phyloP scores from a whole-genome alignment of 805 yeast species.

The Komagataella pseudopastoris region DNA sequence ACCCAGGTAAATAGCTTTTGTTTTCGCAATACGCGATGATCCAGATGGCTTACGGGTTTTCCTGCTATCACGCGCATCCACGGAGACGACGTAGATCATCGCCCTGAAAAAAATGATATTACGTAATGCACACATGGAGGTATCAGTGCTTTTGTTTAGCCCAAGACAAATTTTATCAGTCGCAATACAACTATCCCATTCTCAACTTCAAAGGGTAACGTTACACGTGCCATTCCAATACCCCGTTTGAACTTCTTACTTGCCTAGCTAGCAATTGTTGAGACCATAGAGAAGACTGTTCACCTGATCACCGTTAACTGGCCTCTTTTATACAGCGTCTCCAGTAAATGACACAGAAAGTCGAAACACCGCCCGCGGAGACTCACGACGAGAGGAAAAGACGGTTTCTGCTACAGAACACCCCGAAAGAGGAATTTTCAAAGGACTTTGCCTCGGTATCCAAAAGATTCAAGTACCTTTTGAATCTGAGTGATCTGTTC shows the following conservation, averaged over 20 bases:
- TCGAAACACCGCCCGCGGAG: constrained; percentile 5
- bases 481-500: constrained; percentile 54
- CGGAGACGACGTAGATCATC: neutral
- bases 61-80: neutral
- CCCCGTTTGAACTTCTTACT: neutral
- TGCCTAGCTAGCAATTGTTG: neutral
- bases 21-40: neutral
- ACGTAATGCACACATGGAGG: neutral
- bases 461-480: constrained; percentile 50
- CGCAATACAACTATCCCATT: neutral
- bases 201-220: neutral
- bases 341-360: neutral
- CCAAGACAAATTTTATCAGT: neutral
- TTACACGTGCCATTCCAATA: neutral
- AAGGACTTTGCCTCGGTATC: constrained; percentile 23
- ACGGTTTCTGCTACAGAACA: constrained; percentile 35
- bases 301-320: neutral
- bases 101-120: neutral
- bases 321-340: neutral
- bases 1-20: neutral
- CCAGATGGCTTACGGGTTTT: neutral
- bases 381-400: constrained; percentile 26
- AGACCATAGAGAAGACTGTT: neutral
- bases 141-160: neutral
- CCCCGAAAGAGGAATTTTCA: constrained; percentile 42